These are phyloP conservation scores for Durotheca rogersii DNA, from an alignment of 495 filamentous ascomycete genomes.

Conservation along the genomic window DNA sequence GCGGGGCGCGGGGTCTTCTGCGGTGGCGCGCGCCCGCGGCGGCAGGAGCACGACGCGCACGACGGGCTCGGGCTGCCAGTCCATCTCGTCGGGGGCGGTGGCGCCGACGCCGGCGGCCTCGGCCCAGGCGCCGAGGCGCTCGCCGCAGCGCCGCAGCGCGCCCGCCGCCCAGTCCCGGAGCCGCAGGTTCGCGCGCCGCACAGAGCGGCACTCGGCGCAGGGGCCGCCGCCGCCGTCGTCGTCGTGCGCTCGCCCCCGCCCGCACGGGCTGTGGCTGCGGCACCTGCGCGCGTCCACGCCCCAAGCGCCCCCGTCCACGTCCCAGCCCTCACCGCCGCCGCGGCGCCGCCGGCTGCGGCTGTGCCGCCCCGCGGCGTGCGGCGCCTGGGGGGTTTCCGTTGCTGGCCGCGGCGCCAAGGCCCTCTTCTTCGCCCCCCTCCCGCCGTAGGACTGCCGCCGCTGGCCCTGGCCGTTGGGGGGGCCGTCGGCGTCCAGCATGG, in stretches of 20 bases:
- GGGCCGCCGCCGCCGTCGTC: constrained; percentile 6
- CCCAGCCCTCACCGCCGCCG: not conserved
- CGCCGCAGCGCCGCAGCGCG: constrained; percentile 7
- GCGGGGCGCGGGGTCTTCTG: not conserved
- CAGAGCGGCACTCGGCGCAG: constrained; percentile 32
- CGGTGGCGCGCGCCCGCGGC: not conserved
- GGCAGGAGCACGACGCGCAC: constrained; percentile 23
- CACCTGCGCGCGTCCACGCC: not conserved
- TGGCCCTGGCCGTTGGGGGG: not conserved
- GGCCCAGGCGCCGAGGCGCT: constrained; percentile 32
- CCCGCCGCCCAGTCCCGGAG: constrained; percentile 27
- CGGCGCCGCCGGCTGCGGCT: not conserved
- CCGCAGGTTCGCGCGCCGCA: constrained; percentile 32
- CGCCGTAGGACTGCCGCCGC: not conserved
- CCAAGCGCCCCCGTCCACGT: not conserved
- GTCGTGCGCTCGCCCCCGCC: not conserved
- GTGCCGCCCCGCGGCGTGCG: too few relatives aligned
- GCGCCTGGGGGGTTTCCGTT: not conserved
- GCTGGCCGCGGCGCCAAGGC: not conserved
- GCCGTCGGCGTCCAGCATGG: constrained; percentile 13
- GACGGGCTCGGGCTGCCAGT: constrained; percentile 42
- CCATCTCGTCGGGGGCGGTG: constrained; percentile 37
- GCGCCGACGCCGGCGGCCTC: constrained; percentile 36
- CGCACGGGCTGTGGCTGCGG: not conserved
- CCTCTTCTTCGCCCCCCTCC: constrained; percentile 8